Evolutionary conservation across 2,329 filamentous ascomycete genomes (phyloP).

Genomic region (Harringtonia lauricola): DNA sequence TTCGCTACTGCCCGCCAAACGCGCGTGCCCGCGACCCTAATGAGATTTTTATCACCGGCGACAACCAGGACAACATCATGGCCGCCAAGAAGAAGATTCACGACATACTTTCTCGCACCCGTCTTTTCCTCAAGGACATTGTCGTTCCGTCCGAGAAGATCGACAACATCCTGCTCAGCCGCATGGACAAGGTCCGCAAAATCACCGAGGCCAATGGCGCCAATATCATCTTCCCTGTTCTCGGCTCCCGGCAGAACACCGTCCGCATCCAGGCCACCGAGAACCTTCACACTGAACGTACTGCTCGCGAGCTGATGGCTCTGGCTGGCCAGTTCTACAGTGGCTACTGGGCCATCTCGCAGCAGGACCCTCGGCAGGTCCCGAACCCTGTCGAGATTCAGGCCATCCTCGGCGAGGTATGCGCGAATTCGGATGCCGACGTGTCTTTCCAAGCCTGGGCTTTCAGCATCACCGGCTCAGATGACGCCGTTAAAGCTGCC

Average conservation of each 20-base stretch:
- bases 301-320: slow-evolving; percentile 90
- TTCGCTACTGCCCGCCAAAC: slow-evolving; percentile 76
- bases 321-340: slow-evolving; percentile 96
- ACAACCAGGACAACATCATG: slow-evolving; percentile 72
- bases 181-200: slow-evolving; percentile 92
- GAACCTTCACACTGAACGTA: slow-evolving; percentile 87
- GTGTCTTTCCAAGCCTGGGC: slow-evolving; percentile 89
- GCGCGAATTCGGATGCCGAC: slow-evolving; percentile 90
- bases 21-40: slow-evolving; percentile 73
- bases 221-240: slow-evolving; percentile 81
- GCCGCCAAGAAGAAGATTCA: slow-evolving; percentile 85
- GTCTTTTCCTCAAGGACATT: slow-evolving; percentile 85
- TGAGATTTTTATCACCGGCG: slow-evolving; percentile 92
- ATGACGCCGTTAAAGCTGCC: slow-evolving; percentile 93
- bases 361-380: slow-evolving; percentile 53
- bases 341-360: slow-evolving; percentile 88
- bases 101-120: slow-evolving; percentile 69
- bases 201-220: slow-evolving; percentile 96
- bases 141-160: slow-evolving; percentile 85
- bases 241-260: slow-evolving; percentile 74
- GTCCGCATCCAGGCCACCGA: slow-evolving; percentile 90
- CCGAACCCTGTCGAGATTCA: slow-evolving; percentile 64
- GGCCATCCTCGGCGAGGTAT: slow-evolving; percentile 90
- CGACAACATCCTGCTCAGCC: slow-evolving; percentile 82
- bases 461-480: slow-evolving; percentile 89